Conservation (phyloP, 495 filamentous ascomycete genomes). For the Xylaria cubensis region DNA sequence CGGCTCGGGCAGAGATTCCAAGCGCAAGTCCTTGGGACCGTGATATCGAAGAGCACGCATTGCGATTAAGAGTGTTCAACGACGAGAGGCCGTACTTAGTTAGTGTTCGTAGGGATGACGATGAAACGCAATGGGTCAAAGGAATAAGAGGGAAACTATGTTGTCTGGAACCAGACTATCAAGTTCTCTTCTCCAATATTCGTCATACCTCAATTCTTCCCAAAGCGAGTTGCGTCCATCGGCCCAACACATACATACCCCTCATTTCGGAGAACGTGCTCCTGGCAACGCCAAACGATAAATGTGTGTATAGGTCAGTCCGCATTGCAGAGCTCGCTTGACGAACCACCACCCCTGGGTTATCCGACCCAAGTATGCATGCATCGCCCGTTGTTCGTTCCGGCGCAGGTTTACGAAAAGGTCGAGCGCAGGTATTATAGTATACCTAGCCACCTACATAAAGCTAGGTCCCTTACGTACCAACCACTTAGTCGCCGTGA, state of each 20-base stretch:
- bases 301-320: background rate
- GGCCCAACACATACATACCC: slow-evolving; percentile 5
- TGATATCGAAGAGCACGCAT: slow-evolving; percentile 53
- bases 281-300: background rate
- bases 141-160: background rate
- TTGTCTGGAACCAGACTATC: background rate
- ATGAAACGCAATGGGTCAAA: background rate
- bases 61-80: background rate
- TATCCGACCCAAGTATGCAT: background rate
- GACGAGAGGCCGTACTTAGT: background rate
- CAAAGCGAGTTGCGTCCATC: background rate
- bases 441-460: too few relatives aligned
- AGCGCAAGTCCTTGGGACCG: slow-evolving; percentile 51
- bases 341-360: background rate
- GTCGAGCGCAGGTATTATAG: too few relatives aligned
- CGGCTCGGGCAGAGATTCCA: slow-evolving; percentile 48
- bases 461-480: too few relatives aligned
- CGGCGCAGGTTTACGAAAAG: too few relatives aligned
- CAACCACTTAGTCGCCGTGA: too few relatives aligned
- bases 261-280: slow-evolving; percentile 7
- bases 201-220: background rate
- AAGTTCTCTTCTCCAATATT: background rate
- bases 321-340: background rate
- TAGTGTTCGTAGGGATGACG: background rate
- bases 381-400: too few relatives aligned